A percentile compares a stretch with the other conserved stretches of the same genome.
phyloP scores from a whole-genome alignment of 371 early-diverging fungal species.

The Sanchytrium tribonematis region DNA sequence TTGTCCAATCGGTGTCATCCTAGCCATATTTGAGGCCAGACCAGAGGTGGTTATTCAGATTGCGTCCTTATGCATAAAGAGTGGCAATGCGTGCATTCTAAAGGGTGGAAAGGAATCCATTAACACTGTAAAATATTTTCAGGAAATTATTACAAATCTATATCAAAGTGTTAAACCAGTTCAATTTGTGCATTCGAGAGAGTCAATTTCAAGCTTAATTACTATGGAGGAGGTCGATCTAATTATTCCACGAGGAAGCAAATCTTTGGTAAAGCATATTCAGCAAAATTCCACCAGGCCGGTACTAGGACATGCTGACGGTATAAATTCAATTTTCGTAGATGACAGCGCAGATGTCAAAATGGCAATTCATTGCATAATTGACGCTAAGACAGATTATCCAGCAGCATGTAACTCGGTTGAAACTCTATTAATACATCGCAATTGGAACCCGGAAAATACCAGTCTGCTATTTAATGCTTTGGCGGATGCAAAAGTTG shows the following conservation, averaged over 20 bases:
- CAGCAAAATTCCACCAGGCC: conserved; percentile 74
- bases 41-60: conserved; percentile 95
- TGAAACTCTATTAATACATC: conserved; percentile 66
- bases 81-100: conserved; percentile 79
- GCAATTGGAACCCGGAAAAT: too few species aligned
- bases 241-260: conserved; percentile 78
- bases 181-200: conserved; percentile 60
- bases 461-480: background rate
- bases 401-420: conserved; percentile 85
- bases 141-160: too few species aligned
- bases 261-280: conserved; percentile 55
- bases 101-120: conserved; percentile 68
- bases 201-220: conserved; percentile 51
- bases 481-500: background rate
- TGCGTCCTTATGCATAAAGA: conserved; percentile 72
- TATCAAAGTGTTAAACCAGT: too few species aligned
- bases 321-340: conserved; percentile 63
- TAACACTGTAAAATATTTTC: conserved; percentile 2
- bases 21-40: conserved; percentile 87
- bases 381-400: conserved; percentile 77
- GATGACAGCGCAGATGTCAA: conserved; percentile 44
- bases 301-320: conserved; percentile 92
- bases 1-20: conserved; percentile 70
- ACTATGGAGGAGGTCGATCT: conserved; percentile 67
- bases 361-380: conserved; percentile 40